phyloP scores from a whole-genome alignment of 768 basidiomycete species.

The Hypholoma fasciculare region DNA sequence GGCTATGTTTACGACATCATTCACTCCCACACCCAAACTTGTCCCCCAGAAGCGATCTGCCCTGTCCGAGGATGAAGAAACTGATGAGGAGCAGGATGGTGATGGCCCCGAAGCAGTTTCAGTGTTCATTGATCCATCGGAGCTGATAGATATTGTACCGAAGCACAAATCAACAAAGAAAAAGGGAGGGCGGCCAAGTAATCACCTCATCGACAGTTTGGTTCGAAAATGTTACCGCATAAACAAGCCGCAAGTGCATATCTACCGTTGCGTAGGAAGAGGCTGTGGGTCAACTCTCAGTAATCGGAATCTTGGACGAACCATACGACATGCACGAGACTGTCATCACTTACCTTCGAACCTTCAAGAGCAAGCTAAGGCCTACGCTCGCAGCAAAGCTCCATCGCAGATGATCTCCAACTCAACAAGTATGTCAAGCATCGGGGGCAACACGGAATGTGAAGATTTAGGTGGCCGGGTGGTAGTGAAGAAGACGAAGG shows the following conservation, averaged over 20 bases:
- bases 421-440: not conserved
- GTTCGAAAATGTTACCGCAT: constrained; percentile 1
- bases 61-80: not conserved
- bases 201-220: not conserved
- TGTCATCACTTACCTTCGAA: not conserved
- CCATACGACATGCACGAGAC: constrained; percentile 4
- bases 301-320: not conserved
- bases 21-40: no score
- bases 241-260: not conserved
- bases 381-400: not conserved
- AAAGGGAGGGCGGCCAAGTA: not conserved
- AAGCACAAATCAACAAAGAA: not conserved
- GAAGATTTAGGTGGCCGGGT: not conserved
- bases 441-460: no score
- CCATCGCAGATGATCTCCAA: not conserved
- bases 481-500: not conserved
- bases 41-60: not conserved
- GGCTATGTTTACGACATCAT: not conserved
- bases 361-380: constrained; percentile 2
- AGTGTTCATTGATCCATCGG: not conserved
- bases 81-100: not conserved
- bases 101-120: not conserved
- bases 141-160: not conserved
- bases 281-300: constrained; percentile 1
- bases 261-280: constrained; percentile 1